Base-by-base conservation (phyloP, 129 eudicot species). In the Lonicera japonica region DNA sequence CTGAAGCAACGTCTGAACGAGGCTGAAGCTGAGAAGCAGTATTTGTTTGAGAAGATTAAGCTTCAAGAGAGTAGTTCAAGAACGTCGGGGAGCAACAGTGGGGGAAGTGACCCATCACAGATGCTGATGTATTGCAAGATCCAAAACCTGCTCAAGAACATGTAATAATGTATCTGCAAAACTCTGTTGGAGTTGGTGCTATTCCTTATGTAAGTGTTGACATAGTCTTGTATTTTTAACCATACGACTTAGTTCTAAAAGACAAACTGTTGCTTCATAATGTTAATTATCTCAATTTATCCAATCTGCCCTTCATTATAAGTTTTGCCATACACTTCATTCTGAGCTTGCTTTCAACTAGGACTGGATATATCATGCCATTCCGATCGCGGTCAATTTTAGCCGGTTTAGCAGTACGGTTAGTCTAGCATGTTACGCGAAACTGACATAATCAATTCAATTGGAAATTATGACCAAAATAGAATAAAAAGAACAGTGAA, bases 1-100 rank as follows among this genome's bases (percentile, higher is more conserved):
- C 77, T 88, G 21, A 82, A 88, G 65, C 96, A 79, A 20, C 77
- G 94, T 21, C 65, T 88, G 43, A 83, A 65, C 18, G 96, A 88
- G 43, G 96, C 96, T 9, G 96, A 88, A 71, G 94, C 94, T 51
- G 96, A 88, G 77, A 88, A 77, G 66, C 90, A 88, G 19, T 85
- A 81, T 77, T 61, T 88, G 10, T 82, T 88, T 54, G 96, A 88
- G 74, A 88, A 88, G 67, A 76, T 88, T 45, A 88, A 84, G 81
- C 75, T 88, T 23, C 87, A 88, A 21, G 94, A 88, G 50, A 43
- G 50, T 29, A 82, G 90, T 76, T 84, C 95, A 52, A 76, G 96
- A 23, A 72, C 86, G 38, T 72, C 82, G 20, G 78, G 71, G 64
- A 76, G 75, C 59, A 77, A 73, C 61, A 82, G 64, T 21, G 77